phyloP scores from a whole-genome alignment of 805 yeast species.

The Jamesozyma rosinii region DNA sequence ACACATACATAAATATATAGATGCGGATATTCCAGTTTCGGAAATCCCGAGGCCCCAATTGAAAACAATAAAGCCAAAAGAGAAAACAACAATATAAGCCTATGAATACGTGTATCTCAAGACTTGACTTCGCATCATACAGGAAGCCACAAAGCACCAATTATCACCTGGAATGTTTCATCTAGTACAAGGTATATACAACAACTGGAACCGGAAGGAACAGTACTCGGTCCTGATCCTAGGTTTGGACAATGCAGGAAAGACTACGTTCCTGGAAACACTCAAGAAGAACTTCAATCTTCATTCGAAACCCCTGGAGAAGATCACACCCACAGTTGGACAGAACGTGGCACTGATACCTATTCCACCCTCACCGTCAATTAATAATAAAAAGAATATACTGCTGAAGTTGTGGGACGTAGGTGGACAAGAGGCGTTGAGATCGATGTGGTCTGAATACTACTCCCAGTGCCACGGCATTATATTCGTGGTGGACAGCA shows the following conservation, averaged over 20 bases:
- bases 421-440: slow-evolving; percentile 85
- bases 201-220: slow-evolving; percentile 48
- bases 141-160: too few species aligned
- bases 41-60: not conserved
- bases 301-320: slow-evolving; percentile 42
- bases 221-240: slow-evolving; percentile 72
- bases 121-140: too few species aligned
- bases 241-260: slow-evolving; percentile 94
- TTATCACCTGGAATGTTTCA: slow-evolving; percentile 47
- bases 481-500: slow-evolving; percentile 84
- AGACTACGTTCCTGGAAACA: slow-evolving; percentile 70
- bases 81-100: too few species aligned
- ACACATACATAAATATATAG: not conserved
- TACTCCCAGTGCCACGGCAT: slow-evolving; percentile 83
- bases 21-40: too few species aligned
- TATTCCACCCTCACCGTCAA: slow-evolving; percentile 10
- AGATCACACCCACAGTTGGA: slow-evolving; percentile 89
- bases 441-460: slow-evolving; percentile 82
- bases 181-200: slow-evolving; percentile 51
- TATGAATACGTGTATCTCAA: not conserved
- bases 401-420: slow-evolving; percentile 87
- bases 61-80: not conserved
- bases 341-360: slow-evolving; percentile 62
- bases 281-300: slow-evolving; percentile 46
- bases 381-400: slow-evolving; percentile 26